Evolutionary conservation across 2,329 filamentous ascomycete genomes (phyloP), one percentile per base, ranked within the genome.

Genomic region (Fusarium cicatricum): DNA sequence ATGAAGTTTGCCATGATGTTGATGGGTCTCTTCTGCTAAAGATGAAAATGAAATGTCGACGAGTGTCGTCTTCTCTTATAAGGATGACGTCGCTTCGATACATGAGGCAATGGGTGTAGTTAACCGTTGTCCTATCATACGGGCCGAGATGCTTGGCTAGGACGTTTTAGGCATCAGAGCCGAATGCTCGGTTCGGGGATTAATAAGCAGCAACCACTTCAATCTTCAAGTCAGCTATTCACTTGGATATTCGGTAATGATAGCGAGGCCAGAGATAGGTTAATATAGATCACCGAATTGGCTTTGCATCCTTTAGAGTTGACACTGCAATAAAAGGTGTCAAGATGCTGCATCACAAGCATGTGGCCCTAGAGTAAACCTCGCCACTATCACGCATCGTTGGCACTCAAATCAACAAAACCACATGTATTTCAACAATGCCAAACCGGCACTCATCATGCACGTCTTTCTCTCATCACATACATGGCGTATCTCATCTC

Each of bases 1-100:
- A 69, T 58, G 2, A 69, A 65, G 15, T 49, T 59, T 14, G 56
- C 11, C 66, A 68, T 69, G 11, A 17, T 46, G 41, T 21, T 29
- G 15, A 17, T 36, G 23, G 45, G 23, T 26, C 23, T 26, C 23
- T 26, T 10, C 9, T 26, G 23, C 21, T 11, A 11, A n/a, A n/a
- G n/a, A 31, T 31, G 28, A 9, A 17, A n/a, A n/a, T 26, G 11
- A 28, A 19, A 39, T 10, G 21, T 33, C 50, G 38, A 45, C 38
- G 17, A 23, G 26, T 42, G n/a, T 17, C 7, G 45, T 41, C 45
- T 55, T 42, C 41, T 52, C 40, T 47, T 63, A 60, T 41, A 63
- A 43, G 17, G 45, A 57, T 60, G 58, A 60, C 58, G 58, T 60
- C 57, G 57, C 32, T 37, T 47, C 33, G 44, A 57, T 60, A 56